Evolutionary conservation across 768 basidiomycete genomes (phyloP), one percentile per base, ranked within the genome.

Genomic region (Mycena polygramma): DNA sequence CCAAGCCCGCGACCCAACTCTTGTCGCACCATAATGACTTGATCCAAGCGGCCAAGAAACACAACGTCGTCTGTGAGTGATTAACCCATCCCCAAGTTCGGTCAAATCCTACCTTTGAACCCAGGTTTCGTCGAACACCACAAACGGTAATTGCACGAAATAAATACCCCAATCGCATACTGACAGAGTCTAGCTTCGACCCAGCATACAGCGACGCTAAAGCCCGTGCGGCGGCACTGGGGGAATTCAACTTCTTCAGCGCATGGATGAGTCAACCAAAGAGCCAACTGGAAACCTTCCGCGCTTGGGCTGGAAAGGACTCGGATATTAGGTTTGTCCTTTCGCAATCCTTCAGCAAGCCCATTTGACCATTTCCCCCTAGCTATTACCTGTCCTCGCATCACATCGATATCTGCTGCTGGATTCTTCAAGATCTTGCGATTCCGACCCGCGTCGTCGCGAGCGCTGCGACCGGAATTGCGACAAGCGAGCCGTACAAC

Each of bases 181-280:
- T 59, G 39, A 62, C 62, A 48, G 7, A 35, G 63, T 59, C 41
- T 54, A 92, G 91, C 57, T 94, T 91, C 76, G 96, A 97, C 81
- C 96, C 96, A 7, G 95, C 92, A 15, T 97, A 98, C 84, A 93
- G 92, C 75, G 96, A 98, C 78, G 96, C 95, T 46, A 92, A 90
- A 75, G 91, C 90, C 6, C 90, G 92, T 61, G 92, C 92, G 36
- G 87, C 86, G 35, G 81, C 87, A 9, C 85, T 97, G 30, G 95
- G 96, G 41, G 94, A 97, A 80, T 95, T 96, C 83, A 97, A 96
- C 83, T 97, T 95, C 82, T 97, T 96, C 89, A 94, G 85, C 74
- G 94, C 95, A 45, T 97, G 96, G 95, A 98, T 98, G 96, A 95
- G 94, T 77, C 96, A 97, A 80, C 96, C 96, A 51, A 98, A 98